A percentile compares a stretch with the other conserved stretches of the same genome.
Evolutionary conservation across 495 filamentous ascomycete species (phyloP).

Genomic region (Aspergillus saccharolyticus): DNA sequence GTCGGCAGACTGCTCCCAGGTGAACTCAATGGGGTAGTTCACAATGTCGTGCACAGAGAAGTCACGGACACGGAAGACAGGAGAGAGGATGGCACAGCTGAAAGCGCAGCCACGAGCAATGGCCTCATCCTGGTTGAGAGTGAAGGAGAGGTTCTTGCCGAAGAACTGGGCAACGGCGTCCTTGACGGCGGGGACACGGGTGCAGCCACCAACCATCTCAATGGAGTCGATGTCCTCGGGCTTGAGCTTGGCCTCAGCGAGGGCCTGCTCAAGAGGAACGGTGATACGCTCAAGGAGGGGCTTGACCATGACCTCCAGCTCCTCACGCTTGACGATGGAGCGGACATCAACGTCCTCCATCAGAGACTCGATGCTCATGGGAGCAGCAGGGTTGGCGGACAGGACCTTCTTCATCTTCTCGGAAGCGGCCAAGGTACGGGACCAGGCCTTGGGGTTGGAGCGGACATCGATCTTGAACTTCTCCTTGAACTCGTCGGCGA

Average conservation of each 20-base stretch:
- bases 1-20: slow-evolving; percentile 97
- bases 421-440: slow-evolving; percentile 77
- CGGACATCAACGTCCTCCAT: slow-evolving; percentile 97
- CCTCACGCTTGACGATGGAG: slow-evolving; percentile 85
- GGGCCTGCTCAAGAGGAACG: slow-evolving; percentile 77
- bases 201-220: slow-evolving; percentile 92
- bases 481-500: slow-evolving; percentile 90
- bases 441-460: slow-evolving; percentile 79
- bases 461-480: slow-evolving; percentile 89
- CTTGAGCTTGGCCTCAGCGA: slow-evolving; percentile 84
- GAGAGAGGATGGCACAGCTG: slow-evolving; percentile 95
- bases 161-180: slow-evolving; percentile 86
- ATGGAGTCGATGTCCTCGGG: slow-evolving; percentile 89
- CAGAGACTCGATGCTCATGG: slow-evolving; percentile 95
- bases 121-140: slow-evolving; percentile 97
- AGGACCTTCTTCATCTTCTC: slow-evolving; percentile 99
- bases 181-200: slow-evolving; percentile 92
- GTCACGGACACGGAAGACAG: slow-evolving; percentile 97
- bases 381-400: slow-evolving; percentile 88
- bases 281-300: slow-evolving; percentile 74
- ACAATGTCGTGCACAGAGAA: slow-evolving; percentile 97
- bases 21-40: slow-evolving; percentile 98
- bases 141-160: slow-evolving; percentile 87
- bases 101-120: slow-evolving; percentile 95
- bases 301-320: slow-evolving; percentile 85